Base-by-base conservation (phyloP, 208 protist species). In the Leishmania gerbilli region DNA sequence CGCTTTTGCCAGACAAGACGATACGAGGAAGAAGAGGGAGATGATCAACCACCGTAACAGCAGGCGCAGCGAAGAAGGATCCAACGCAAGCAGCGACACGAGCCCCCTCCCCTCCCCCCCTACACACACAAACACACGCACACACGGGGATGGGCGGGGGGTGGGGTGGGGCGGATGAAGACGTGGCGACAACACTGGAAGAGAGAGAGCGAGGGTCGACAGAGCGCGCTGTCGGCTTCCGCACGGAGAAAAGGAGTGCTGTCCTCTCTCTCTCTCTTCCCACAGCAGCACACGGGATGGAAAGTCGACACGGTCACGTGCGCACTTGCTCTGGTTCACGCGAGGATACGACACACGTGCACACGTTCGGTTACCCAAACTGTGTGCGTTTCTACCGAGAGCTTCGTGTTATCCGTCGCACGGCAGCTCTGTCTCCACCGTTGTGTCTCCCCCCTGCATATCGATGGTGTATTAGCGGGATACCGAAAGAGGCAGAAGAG, bases 351-450 rank as follows among this genome's bases (percentile, higher is more conserved):
- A 74, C 37, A 55, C 51, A 47, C 27, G 1, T 15, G 9, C 42
- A 53, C 27, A 53, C 45, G 69, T 74, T 74, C 27, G 45, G 69
- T 74, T 74, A 74, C 69, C 69, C 45, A 51, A 74, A 74, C 40
- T 19, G 69, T 53, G 42, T 74, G 69, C 45, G 42, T 40, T 8
- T 11, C 15, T 74, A 74, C 69, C 69, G 27, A 74, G 31, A n/a
- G 15, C 42, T n/a, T 31, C 45, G 11, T 74, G 40, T 31, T 45
- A 51, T 17, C 69, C 69, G 21, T 74, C 45, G 49, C 69, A 13
- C 69, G 19, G 24, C 7, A n/a, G 27, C 13, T 74, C 69, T 8
- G 60, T 69, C 67, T 31, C 34, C 24, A 47, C 69, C 27, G 1
- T 21, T 53, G 11, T 17, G 19, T 17, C 11, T 19, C 34, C 9